phyloP scores from a whole-genome alignment of 2,329 filamentous ascomycete genomes.

The Dactylonectria macrodidyma region DNA sequence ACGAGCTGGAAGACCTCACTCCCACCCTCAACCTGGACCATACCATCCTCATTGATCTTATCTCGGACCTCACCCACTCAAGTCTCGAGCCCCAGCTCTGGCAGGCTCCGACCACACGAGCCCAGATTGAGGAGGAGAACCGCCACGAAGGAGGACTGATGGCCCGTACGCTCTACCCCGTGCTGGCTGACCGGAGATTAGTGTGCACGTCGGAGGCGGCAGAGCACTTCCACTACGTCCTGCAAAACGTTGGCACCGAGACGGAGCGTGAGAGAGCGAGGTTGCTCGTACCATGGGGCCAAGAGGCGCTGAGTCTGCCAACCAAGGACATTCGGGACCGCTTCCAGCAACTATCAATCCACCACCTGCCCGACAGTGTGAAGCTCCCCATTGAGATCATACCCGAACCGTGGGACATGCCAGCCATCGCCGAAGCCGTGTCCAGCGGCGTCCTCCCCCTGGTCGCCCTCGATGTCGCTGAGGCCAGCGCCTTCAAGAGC shows the following conservation, averaged over 20 bases:
- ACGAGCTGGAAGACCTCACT: slow-evolving; percentile 53
- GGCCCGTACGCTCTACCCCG: slow-evolving; percentile 54
- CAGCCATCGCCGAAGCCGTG: slow-evolving; percentile 46
- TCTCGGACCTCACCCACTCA: slow-evolving; percentile 58
- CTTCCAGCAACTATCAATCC: slow-evolving; percentile 53
- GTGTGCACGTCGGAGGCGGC: slow-evolving; percentile 58
- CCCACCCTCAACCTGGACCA: slow-evolving; percentile 58
- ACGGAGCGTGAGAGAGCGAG: slow-evolving; percentile 55
- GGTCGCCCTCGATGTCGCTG: slow-evolving; percentile 53
- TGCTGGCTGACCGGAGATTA: slow-evolving; percentile 51
- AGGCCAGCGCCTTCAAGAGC: slow-evolving; percentile 52
- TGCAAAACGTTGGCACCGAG: slow-evolving; percentile 55
- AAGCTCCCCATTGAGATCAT: slow-evolving; percentile 55
- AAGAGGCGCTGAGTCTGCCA: slow-evolving; percentile 31
- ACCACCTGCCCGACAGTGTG: slow-evolving; percentile 50
- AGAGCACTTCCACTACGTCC: slow-evolving; percentile 56
- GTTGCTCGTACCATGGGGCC: slow-evolving; percentile 51
- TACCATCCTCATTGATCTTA: slow-evolving; percentile 58
- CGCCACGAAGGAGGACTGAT: slow-evolving; percentile 49
- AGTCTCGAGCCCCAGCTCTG: slow-evolving; percentile 52
- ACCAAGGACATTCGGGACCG: slow-evolving; percentile 39
- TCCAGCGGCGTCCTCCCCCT: slow-evolving; percentile 48
- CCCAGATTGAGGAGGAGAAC: slow-evolving; percentile 55
- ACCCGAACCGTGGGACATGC: slow-evolving; percentile 46
- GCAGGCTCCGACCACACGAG: slow-evolving; percentile 51